Percentiles rank a stretch among this genome's conserved stretches.
phyloP scores from a whole-genome alignment of 2,329 filamentous ascomycete species.

The Beauveria scarabaeidicola region DNA sequence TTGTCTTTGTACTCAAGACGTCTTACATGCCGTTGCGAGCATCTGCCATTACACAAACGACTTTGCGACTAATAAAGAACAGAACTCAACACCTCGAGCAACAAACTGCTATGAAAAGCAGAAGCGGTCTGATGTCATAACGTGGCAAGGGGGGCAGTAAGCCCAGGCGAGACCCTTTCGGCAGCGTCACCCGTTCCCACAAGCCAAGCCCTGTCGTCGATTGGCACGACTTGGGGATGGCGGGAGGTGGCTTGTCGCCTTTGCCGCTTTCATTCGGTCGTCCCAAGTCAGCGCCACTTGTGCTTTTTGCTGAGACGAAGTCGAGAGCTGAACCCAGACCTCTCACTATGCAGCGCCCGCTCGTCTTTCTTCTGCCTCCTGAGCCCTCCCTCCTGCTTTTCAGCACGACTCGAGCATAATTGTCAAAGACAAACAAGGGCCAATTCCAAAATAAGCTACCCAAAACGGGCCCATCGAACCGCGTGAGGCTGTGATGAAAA shows the following conservation, averaged over 20 bases:
- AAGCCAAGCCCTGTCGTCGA: constrained; percentile 4
- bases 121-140: constrained; percentile 9
- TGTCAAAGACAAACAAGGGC: background rate
- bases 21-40: no score
- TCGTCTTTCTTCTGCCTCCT: no score
- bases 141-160: constrained; percentile 1
- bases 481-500: constrained; percentile 10
- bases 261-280: background rate
- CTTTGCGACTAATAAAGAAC: no score
- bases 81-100: background rate
- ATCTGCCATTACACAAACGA: no score
- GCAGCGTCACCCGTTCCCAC: constrained; percentile 10
- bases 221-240: constrained; percentile 1
- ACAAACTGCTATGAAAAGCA: background rate
- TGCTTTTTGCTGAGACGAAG: background rate
- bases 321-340: background rate
- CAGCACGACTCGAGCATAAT: no score
- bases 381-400: background rate
- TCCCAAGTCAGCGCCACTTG: background rate
- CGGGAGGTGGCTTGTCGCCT: background rate
- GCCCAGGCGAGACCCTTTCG: constrained; percentile 2
- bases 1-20: no score
- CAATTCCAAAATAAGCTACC: background rate
- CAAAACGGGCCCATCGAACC: background rate
- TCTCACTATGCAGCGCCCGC: no score